Evolutionary conservation across 352 stramenopile species (phyloP).

Genomic region (Phytophthora pisi): DNA sequence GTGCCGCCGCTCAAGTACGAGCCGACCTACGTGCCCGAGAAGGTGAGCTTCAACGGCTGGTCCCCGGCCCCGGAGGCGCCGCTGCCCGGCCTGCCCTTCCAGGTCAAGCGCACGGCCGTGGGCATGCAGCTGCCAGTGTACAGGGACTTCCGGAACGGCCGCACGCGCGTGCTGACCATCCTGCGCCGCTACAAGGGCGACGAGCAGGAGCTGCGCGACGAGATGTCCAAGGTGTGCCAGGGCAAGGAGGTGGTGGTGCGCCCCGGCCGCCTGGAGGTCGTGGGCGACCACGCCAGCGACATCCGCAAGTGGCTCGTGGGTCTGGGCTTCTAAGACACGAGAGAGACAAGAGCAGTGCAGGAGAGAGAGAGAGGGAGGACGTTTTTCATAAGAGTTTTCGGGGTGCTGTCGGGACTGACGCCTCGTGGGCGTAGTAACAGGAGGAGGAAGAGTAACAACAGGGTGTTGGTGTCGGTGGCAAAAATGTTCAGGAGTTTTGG

Average conservation of each 20-base stretch:
- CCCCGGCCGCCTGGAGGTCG: conserved; percentile 79
- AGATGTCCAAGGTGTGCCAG: conserved; percentile 88
- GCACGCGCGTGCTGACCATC: conserved; percentile 88
- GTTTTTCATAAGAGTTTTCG: conserved; percentile 28
- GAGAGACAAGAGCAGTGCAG: neutral
- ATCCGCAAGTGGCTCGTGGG: conserved; percentile 87
- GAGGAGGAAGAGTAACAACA: conserved; percentile 4
- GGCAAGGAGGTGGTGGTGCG: conserved; percentile 74
- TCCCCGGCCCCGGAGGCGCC: conserved; percentile 72
- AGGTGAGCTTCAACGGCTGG: conserved; percentile 91
- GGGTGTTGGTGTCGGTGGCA: conserved; percentile 10
- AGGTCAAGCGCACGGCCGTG: conserved; percentile 81
- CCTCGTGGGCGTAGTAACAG: conserved; percentile 7
- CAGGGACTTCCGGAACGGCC: conserved; percentile 85
- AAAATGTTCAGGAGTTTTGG: neutral
- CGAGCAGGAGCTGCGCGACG: conserved; percentile 71
- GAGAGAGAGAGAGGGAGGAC: conserved; percentile 3
- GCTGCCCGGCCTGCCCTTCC: conserved; percentile 69
- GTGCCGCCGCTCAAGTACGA: conserved; percentile 84
- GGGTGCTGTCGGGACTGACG: conserved; percentile 1
- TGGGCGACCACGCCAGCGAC: conserved; percentile 70
- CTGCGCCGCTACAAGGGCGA: conserved; percentile 82
- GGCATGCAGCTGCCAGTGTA: conserved; percentile 87
- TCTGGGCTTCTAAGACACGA: conserved; percentile 71
- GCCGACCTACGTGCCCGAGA: conserved; percentile 79